These are phyloP conservation scores for Paraphaeosphaeria minitans DNA, from an alignment of 2,329 filamentous ascomycete genomes.

Conservation along the genomic window DNA sequence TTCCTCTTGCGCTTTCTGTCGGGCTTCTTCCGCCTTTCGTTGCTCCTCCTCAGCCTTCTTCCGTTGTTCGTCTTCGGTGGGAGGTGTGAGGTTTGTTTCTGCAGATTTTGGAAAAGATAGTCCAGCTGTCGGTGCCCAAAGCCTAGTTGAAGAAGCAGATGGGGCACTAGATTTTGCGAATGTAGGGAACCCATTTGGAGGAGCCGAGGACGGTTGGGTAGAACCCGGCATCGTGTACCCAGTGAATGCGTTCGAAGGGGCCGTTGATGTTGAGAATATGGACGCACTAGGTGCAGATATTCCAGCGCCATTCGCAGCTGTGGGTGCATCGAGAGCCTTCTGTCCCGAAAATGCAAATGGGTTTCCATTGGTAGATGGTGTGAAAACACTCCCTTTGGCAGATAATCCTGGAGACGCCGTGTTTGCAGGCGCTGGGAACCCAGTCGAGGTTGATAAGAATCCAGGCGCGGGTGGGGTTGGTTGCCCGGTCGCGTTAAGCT, in stretches of 20 bases:
- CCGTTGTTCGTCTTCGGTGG: background rate
- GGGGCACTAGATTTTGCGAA: background rate
- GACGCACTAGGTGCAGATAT: background rate
- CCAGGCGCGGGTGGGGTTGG: background rate
- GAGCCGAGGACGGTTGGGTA: background rate
- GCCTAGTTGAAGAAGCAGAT: background rate
- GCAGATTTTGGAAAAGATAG: background rate
- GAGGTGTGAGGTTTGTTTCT: background rate
- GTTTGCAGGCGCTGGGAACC: background rate
- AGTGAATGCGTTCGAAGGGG: background rate
- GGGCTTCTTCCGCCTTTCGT: conserved; percentile 12
- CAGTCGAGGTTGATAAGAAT: background rate
- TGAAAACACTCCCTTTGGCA: background rate
- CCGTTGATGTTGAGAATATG: background rate
- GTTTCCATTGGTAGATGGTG: background rate
- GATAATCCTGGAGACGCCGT: background rate
- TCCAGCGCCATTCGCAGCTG: background rate
- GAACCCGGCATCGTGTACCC: background rate
- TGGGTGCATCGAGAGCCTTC: background rate
- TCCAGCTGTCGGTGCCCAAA: background rate
- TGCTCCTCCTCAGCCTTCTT: conserved; percentile 7
- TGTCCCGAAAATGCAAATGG: background rate
- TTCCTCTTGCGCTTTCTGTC: conserved; percentile 9
- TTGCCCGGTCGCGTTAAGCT: background rate
- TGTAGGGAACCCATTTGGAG: background rate